Evolutionary conservation across 2,329 filamentous ascomycete species (phyloP).

Genomic region (Apiospora kogelbergensis): DNA sequence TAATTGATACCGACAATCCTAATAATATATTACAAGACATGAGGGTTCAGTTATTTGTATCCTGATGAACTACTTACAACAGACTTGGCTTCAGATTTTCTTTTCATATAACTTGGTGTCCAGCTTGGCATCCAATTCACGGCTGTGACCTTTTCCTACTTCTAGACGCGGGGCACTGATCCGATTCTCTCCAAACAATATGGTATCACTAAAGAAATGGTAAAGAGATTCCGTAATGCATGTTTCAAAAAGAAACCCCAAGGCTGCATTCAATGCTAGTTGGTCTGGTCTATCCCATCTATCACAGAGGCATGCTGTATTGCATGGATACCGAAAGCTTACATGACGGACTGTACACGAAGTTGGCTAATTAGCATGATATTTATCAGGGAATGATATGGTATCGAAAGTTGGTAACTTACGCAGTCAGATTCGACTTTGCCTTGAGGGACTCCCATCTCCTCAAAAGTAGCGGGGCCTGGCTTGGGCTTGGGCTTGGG

Average conservation of each 20-base stretch:
- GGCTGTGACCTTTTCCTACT: no score
- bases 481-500: constrained; percentile 42
- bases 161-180: not conserved
- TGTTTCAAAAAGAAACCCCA: not conserved
- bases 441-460: constrained; percentile 89
- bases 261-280: not conserved
- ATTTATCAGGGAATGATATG: no score
- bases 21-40: not conserved
- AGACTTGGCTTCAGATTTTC: not conserved
- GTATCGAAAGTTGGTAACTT: constrained; percentile 37
- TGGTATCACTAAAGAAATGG: not conserved
- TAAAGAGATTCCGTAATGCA: not conserved
- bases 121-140: no score
- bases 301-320: not conserved
- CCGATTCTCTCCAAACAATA: not conserved
- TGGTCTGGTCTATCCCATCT: not conserved
- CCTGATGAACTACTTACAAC: not conserved
- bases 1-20: no score
- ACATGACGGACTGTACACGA: not conserved
- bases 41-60: not conserved
- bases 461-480: constrained; percentile 93
- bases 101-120: not conserved
- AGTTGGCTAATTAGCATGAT: not conserved
- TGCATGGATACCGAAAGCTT: not conserved
- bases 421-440: constrained; percentile 92